Evolutionary conservation across 345 rosid genomes (phyloP).

Genomic region (Moricandia arvensis): DNA sequence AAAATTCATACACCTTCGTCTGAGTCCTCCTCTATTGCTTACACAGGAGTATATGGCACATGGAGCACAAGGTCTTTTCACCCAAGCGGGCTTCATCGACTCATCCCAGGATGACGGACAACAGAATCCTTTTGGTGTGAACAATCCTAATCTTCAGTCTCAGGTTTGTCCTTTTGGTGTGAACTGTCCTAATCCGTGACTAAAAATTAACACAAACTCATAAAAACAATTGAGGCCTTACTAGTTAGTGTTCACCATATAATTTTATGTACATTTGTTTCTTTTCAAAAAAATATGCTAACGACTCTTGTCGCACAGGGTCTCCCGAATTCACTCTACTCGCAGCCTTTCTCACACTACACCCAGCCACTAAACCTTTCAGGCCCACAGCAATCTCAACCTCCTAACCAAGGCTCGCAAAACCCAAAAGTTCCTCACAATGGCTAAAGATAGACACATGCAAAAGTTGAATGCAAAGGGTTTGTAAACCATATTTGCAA

Average conservation of each 20-base stretch:
- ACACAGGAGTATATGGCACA: constrained; percentile 87
- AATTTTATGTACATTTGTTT: not conserved
- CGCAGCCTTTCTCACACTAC: constrained; percentile 88
- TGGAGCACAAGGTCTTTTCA: constrained; percentile 90
- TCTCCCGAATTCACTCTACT: constrained; percentile 84
- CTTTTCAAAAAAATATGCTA: constrained; percentile 8
- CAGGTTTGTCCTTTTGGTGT: constrained; percentile 59
- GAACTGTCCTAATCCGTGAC: not conserved
- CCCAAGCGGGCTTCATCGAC: constrained; percentile 85
- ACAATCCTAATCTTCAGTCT: constrained; percentile 81
- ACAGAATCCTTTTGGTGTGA: constrained; percentile 72
- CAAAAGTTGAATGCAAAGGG: constrained; percentile 41
- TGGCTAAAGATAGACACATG: constrained; percentile 52
- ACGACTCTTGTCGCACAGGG: constrained; percentile 52
- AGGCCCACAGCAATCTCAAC: constrained; percentile 68
- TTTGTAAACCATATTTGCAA: constrained; percentile 51
- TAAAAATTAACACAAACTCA: not conserved
- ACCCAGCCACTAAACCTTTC: constrained; percentile 76
- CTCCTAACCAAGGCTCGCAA: constrained; percentile 76
- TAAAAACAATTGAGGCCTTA: not conserved
- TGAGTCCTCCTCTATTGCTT: not conserved
- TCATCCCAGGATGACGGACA: constrained; percentile 83
- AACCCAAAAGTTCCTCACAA: constrained; percentile 79
- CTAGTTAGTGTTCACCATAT: not conserved
- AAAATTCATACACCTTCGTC: not conserved